A percentile compares a stretch with the other conserved stretches of the same genome.
phyloP scores from a whole-genome alignment of 345 rosid species.

The Lepidium aucheri region DNA sequence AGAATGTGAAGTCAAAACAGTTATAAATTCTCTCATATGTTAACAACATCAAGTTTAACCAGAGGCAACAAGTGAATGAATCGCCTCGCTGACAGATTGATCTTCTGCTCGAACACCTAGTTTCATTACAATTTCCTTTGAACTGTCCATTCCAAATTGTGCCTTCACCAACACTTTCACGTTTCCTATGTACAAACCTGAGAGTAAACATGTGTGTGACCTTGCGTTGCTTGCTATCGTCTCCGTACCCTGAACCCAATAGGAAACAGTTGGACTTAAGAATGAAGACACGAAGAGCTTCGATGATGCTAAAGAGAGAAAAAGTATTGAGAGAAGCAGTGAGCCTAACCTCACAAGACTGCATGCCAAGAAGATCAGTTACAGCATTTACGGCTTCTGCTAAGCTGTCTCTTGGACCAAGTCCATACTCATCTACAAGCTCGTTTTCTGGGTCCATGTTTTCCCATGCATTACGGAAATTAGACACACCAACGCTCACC shows the following conservation, averaged over 20 bases:
- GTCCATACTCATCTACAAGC: conserved; percentile 81
- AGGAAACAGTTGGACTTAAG: background rate
- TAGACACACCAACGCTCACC: conserved; percentile 65
- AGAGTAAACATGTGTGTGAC: conserved; percentile 72
- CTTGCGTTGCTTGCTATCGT: conserved; percentile 66
- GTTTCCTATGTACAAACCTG: conserved; percentile 77
- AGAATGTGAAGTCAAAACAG: background rate
- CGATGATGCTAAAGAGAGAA: background rate
- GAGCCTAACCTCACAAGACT: conserved; percentile 74
- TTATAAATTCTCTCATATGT: background rate
- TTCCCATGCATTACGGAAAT: conserved; percentile 92
- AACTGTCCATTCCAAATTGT: conserved; percentile 69
- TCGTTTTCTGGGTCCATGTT: conserved; percentile 60
- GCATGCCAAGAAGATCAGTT: conserved; percentile 88
- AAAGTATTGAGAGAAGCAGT: background rate
- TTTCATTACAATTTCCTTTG: conserved; percentile 81
- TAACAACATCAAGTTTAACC: conserved; percentile 29
- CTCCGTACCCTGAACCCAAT: conserved; percentile 57
- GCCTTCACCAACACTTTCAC: conserved; percentile 60
- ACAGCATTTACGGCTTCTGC: conserved; percentile 72
- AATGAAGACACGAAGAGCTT: background rate
- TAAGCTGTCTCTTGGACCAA: conserved; percentile 79
- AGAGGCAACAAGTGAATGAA: conserved; percentile 70
- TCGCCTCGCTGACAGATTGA: conserved; percentile 48
- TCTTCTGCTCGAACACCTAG: conserved; percentile 71